Evolutionary conservation across 1,284 basidiomycete species (phyloP), one percentile per base, ranked within the genome.

Genomic region (Clitocybe nebularis): DNA sequence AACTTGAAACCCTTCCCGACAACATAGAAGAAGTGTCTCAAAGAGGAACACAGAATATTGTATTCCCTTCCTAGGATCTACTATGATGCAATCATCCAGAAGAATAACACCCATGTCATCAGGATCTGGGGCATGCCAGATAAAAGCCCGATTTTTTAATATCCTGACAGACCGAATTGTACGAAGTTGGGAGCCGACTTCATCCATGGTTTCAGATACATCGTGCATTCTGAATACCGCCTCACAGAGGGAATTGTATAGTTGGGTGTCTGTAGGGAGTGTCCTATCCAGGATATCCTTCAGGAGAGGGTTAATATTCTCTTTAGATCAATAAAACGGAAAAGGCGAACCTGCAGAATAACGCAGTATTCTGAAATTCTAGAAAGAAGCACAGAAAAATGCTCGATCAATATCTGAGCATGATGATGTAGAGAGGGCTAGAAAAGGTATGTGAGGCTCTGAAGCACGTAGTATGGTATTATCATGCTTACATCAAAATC

Each of bases 111-210:
- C 66, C 9, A 65, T 50, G 6, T 59, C 53, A 3, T 59, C 49
- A 4, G 57, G 56, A 41, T 62, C 54, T 7, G 59, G 48, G 17
- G 48, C 43, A 20, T 55, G 55, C 53, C 58, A 58, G 7, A 49
- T 42, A 23, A 54, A 59, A 1, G 60, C 53, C 4, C 64, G 59
- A 7, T 43, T 43, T 36, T 52, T 49, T 13, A 68, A 52, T 20
- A 55, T 52, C 9, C 47, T 48, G 13, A 49, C 29, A 16, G 59
- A 44, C 22, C 50, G 51, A 51, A 63, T 59, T 4, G 62, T 64
- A 7, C 66, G 64, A 5, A 67, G 41, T 41, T 65, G 60, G 28
- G 38, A 42, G 9, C 64, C 62, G 33, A 63, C 62, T 50, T 68
- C 64, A 42, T 63, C 49, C 35, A 68, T 59, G 11, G 57, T 58